Conservation (phyloP, 139 green algal species). For the Chlamydomonas sphaeroides region DNA sequence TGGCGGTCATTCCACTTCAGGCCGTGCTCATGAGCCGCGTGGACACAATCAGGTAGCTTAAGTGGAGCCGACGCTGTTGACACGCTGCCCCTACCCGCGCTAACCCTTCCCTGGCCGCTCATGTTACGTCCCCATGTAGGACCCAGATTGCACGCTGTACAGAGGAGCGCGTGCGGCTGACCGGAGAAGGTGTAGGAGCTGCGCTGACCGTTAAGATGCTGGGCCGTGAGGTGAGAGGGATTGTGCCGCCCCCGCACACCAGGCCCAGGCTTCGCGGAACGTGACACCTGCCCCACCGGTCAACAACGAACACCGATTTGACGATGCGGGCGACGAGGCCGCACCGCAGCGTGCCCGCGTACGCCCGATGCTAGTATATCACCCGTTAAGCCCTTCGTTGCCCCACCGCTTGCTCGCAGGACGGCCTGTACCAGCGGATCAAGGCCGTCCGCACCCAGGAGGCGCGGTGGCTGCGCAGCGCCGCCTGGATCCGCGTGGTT, state of each 20-base stretch:
- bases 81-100: too few relatives aligned
- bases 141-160: constrained; percentile 43
- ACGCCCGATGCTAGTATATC: too few relatives aligned
- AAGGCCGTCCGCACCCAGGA: constrained; percentile 8
- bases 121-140: too few relatives aligned
- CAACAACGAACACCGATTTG: too few relatives aligned
- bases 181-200: constrained; percentile 19
- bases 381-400: too few relatives aligned
- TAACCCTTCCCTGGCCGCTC: too few relatives aligned
- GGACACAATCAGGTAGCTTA: not conserved
- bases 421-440: constrained; percentile 48
- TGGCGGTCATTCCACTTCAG: constrained; percentile 54
- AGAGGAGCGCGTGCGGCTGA: constrained; percentile 74
- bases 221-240: constrained; percentile 65
- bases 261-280: too few relatives aligned
- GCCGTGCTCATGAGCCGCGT: not conserved
- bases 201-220: constrained; percentile 76
- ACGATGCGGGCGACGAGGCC: too few relatives aligned
- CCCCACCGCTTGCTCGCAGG: too few relatives aligned
- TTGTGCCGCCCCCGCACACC: too few relatives aligned
- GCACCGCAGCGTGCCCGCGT: too few relatives aligned
- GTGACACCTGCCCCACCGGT: too few relatives aligned
- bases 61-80: constrained; percentile 47
- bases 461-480: not conserved
- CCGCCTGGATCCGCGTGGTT: constrained; percentile 32